A percentile compares a stretch with the other conserved stretches of the same genome.
Conservation (phyloP, 2,329 filamentous ascomycete genomes). For the Claviceps spartinae region DNA sequence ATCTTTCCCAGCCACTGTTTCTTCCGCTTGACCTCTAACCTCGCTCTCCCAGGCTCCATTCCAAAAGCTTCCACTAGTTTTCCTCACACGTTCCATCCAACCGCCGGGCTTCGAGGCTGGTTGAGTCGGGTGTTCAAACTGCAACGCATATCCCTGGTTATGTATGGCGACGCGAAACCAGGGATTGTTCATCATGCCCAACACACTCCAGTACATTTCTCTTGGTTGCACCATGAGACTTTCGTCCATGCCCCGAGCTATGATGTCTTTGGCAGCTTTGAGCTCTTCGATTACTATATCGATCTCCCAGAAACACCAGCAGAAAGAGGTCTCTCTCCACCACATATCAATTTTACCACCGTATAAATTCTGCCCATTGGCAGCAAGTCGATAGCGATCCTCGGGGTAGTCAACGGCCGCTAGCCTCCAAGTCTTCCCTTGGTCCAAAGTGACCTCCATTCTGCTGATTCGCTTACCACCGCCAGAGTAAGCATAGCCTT, state of each 20-base stretch:
- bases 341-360: constrained; percentile 69
- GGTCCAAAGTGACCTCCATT: constrained; percentile 72
- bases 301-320: constrained; percentile 86
- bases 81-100: constrained; percentile 91
- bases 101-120: constrained; percentile 64
- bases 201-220: constrained; percentile 91
- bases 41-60: constrained; percentile 81
- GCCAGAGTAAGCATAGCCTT: constrained; percentile 79
- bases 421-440: constrained; percentile 66
- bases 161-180: constrained; percentile 77
- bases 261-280: constrained; percentile 51
- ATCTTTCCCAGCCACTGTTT: constrained; percentile 30
- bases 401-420: constrained; percentile 72
- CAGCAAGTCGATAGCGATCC: constrained; percentile 59
- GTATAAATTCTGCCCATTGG: constrained; percentile 49
- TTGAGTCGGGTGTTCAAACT: constrained; percentile 82
- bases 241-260: constrained; percentile 83
- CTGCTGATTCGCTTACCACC: constrained; percentile 73
- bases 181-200: constrained; percentile 97
- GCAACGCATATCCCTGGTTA: constrained; percentile 45
- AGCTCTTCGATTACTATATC: constrained; percentile 52
- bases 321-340: constrained; percentile 71
- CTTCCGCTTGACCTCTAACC: constrained; percentile 36
- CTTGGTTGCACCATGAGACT: constrained; percentile 73
- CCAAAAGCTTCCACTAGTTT: constrained; percentile 60